Conservation (phyloP, 2,329 filamentous ascomycete genomes). For the Paracamarosporium sp. region DNA sequence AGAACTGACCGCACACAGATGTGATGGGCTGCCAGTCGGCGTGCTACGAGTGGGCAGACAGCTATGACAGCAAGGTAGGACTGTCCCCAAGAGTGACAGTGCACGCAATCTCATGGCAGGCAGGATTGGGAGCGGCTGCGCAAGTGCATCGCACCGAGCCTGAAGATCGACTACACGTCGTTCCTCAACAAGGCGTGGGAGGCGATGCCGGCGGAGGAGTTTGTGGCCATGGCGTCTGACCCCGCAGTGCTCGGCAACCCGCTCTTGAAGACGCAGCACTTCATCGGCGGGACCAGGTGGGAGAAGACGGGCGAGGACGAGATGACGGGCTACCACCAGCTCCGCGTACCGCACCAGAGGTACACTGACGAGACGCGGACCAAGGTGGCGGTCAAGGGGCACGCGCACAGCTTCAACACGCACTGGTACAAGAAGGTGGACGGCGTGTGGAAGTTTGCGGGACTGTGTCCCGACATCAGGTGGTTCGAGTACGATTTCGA, state of each 20-base stretch:
- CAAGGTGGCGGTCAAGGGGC: constrained; percentile 61
- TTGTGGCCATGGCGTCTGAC: constrained; percentile 60
- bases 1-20: constrained; percentile 44
- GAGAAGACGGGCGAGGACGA: constrained; percentile 56
- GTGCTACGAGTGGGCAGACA: constrained; percentile 69
- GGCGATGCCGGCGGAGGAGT: constrained; percentile 62
- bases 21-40: constrained; percentile 58
- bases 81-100: background rate
- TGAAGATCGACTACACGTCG: constrained; percentile 72
- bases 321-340: constrained; percentile 62
- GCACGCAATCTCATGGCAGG: constrained; percentile 4
- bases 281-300: constrained; percentile 62
- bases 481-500: constrained; percentile 65
- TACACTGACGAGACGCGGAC: constrained; percentile 57
- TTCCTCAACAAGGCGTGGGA: constrained; percentile 64
- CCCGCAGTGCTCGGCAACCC: constrained; percentile 61
- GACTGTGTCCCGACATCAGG: constrained; percentile 60
- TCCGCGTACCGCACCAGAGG: constrained; percentile 64
- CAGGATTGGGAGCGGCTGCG: constrained; percentile 66
- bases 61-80: constrained; percentile 66
- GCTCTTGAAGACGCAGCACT: constrained; percentile 63
- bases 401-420: constrained; percentile 61
- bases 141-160: constrained; percentile 68
- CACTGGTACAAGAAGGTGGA: constrained; percentile 65
- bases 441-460: constrained; percentile 65